Conservation (phyloP, 192 early-diverging fungal species). For the Coemansia biformis region DNA sequence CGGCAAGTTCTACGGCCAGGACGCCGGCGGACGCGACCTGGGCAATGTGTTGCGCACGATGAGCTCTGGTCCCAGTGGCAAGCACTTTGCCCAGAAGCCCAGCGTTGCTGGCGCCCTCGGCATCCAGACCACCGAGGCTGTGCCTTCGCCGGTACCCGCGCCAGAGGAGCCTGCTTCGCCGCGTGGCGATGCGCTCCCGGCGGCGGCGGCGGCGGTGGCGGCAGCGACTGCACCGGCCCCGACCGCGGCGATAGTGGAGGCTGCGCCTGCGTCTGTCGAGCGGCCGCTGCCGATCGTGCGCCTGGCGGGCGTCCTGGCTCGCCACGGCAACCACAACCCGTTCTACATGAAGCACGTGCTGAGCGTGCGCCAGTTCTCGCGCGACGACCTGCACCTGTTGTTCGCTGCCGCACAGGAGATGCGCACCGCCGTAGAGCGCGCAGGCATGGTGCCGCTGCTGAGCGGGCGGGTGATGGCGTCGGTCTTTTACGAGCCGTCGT, state of each 20-base stretch:
- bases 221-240: not conserved
- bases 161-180: not conserved
- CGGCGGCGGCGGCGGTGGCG: not conserved
- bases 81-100: slow-evolving; percentile 28
- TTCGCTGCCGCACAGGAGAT: slow-evolving; percentile 97
- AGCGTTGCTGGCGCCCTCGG: slow-evolving; percentile 10
- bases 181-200: not conserved
- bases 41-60: slow-evolving; percentile 33
- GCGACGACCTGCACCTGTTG: slow-evolving; percentile 88
- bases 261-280: slow-evolving; percentile 2
- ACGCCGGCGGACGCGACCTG: slow-evolving; percentile 49
- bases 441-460: slow-evolving; percentile 78
- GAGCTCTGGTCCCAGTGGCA: slow-evolving; percentile 42
- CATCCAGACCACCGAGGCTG: slow-evolving; percentile 6
- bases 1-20: slow-evolving; percentile 54
- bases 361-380: slow-evolving; percentile 83
- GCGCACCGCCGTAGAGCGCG: slow-evolving; percentile 87
- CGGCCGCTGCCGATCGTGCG: slow-evolving; percentile 15
- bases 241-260: not conserved
- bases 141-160: not conserved
- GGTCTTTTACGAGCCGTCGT: slow-evolving; percentile 96
- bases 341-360: slow-evolving; percentile 95
- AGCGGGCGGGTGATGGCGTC: slow-evolving; percentile 87
- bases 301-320: slow-evolving; percentile 41
- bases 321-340: slow-evolving; percentile 53